A percentile compares a stretch with the other conserved stretches of the same genome.
Conservation (phyloP, 2,329 filamentous ascomycete genomes). For the Penicillium janthinellum region DNA sequence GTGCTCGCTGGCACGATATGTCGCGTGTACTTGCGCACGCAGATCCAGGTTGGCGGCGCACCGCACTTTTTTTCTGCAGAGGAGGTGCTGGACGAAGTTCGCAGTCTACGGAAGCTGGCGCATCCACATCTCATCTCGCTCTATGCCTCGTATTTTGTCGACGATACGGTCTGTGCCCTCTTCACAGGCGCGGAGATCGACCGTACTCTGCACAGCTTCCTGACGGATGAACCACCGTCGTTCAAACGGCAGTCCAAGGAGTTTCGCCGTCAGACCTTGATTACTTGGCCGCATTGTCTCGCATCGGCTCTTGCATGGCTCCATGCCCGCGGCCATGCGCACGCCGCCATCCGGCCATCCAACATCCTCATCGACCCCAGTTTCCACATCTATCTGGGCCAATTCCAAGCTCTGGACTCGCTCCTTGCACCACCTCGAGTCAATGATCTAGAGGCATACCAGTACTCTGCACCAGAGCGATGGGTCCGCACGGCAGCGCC, state of each 20-base stretch:
- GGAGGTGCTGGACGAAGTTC: constrained; percentile 45
- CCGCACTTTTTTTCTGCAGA: constrained; percentile 43
- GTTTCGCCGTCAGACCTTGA: constrained; percentile 43
- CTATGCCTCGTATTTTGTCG: constrained; percentile 48
- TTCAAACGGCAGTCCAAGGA: constrained; percentile 48
- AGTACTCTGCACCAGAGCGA: constrained; percentile 61
- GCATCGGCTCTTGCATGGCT: constrained; percentile 59
- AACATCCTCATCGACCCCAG: constrained; percentile 61
- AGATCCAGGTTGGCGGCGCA: constrained; percentile 40
- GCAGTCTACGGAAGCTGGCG: constrained; percentile 40
- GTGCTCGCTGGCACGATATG: constrained; percentile 41
- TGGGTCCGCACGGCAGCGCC: constrained; percentile 43
- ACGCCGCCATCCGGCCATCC: constrained; percentile 61
- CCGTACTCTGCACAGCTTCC: constrained; percentile 45
- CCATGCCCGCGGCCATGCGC: constrained; percentile 57
- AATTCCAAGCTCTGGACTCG: constrained; percentile 58
- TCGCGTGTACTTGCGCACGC: constrained; percentile 41
- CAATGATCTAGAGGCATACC: constrained; percentile 59
- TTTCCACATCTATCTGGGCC: constrained; percentile 59
- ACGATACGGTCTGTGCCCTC: constrained; percentile 47
- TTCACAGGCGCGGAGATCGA: constrained; percentile 45
- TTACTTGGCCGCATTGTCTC: constrained; percentile 54
- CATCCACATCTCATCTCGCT: constrained; percentile 50
- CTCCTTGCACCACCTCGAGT: constrained; percentile 56
- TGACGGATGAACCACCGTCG: constrained; percentile 44